These are phyloP conservation scores for Euclidium syriacum DNA, from an alignment of 345 rosid species.

Conservation along the genomic window DNA sequence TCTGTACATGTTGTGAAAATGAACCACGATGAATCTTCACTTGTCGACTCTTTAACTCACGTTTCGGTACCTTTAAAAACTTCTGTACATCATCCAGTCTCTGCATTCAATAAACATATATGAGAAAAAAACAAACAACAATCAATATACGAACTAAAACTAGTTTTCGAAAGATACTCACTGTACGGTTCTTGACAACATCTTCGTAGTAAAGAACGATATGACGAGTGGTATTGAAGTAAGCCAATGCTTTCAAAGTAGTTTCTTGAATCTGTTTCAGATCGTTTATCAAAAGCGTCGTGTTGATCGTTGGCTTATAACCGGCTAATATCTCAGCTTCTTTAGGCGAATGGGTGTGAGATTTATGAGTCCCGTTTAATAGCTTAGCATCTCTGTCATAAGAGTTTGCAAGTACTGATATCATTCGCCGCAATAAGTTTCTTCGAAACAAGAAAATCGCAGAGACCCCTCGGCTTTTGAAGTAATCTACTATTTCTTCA, in stretches of 20 bases:
- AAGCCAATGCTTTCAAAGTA: conserved; percentile 64
- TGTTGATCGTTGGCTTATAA: conserved; percentile 73
- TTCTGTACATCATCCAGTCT: conserved; percentile 59
- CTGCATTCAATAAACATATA: conserved; percentile 33
- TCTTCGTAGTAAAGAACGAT: conserved; percentile 85
- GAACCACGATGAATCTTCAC: conserved; percentile 85
- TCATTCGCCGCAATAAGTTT: conserved; percentile 85
- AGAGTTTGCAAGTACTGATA: conserved; percentile 90
- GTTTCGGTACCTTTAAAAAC: conserved; percentile 70
- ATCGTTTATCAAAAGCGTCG: conserved; percentile 51
- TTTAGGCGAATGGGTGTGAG: conserved; percentile 83
- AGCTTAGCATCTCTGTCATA: conserved; percentile 76
- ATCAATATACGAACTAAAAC: not conserved
- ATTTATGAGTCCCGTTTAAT: conserved; percentile 93
- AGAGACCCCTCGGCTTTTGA: conserved; percentile 76
- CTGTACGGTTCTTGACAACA: conserved; percentile 74
- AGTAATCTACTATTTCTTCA: conserved; percentile 76
- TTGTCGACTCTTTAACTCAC: conserved; percentile 66
- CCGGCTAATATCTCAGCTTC: conserved; percentile 97
- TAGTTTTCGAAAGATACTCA: conserved; percentile 39
- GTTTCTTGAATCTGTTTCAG: conserved; percentile 68
- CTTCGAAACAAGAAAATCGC: conserved; percentile 86
- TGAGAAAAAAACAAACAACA: conserved; percentile 1
- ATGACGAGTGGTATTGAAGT: conserved; percentile 78
- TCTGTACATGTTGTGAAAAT: conserved; percentile 51